phyloP scores from a whole-genome alignment of 1,284 basidiomycete genomes.

The Ustilago hordei region DNA sequence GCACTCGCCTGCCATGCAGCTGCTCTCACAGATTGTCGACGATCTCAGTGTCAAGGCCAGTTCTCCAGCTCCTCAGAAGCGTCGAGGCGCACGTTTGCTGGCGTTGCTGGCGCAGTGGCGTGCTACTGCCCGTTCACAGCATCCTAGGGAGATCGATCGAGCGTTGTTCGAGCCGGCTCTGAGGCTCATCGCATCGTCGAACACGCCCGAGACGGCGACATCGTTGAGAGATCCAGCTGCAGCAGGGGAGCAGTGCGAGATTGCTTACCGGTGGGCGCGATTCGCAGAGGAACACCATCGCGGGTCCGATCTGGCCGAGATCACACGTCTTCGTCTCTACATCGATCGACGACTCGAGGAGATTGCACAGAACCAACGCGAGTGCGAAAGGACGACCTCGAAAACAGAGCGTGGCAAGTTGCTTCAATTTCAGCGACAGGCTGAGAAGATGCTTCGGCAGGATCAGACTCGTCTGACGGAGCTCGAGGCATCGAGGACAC shows the following conservation, averaged over 20 bases:
- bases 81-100: conserved; percentile 70
- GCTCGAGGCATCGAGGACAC: conserved; percentile 62
- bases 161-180: conserved; percentile 80
- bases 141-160: conserved; percentile 79
- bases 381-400: conserved; percentile 61
- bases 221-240: conserved; percentile 13
- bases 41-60: conserved; percentile 10
- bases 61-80: conserved; percentile 20
- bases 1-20: conserved; percentile 83
- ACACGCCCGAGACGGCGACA: background rate
- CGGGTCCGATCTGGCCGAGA: conserved; percentile 78
- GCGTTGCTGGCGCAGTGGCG: conserved; percentile 79
- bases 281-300: conserved; percentile 91
- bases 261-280: conserved; percentile 84
- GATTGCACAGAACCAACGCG: conserved; percentile 75
- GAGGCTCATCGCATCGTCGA: conserved; percentile 23
- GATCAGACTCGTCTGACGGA: conserved; percentile 47
- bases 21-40: conserved; percentile 73
- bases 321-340: conserved; percentile 78
- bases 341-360: conserved; percentile 78
- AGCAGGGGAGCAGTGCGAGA: conserved; percentile 73
- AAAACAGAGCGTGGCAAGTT: conserved; percentile 25
- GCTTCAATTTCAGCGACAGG: conserved; percentile 42
- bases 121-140: conserved; percentile 84
- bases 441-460: conserved; percentile 47